phyloP scores from a whole-genome alignment of 2,329 filamentous ascomycete genomes.

The Talaromyces sp. region DNA sequence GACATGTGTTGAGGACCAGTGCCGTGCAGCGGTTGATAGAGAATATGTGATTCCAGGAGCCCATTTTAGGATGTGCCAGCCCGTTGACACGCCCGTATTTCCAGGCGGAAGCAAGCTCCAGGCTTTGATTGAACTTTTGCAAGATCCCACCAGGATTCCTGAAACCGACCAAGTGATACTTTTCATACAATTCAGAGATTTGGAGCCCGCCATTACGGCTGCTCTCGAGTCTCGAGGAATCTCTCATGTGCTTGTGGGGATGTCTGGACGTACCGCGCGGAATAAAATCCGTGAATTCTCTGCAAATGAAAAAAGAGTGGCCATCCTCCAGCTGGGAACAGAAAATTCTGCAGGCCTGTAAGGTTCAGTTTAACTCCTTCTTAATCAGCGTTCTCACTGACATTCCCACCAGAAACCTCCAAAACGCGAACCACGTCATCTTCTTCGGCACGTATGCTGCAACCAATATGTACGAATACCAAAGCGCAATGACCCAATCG shows the following conservation, averaged over 20 bases:
- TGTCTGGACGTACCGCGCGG: slow-evolving; percentile 21
- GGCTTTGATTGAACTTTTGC: slow-evolving; percentile 41
- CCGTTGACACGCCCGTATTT: not conserved
- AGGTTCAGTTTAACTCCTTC: slow-evolving; percentile 24
- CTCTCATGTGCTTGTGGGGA: slow-evolving; percentile 32
- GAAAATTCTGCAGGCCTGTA: slow-evolving; percentile 57
- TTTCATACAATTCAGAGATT: slow-evolving; percentile 49
- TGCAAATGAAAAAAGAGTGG: slow-evolving; percentile 40
- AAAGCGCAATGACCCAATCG: slow-evolving; percentile 57
- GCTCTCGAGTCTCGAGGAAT: slow-evolving; percentile 24
- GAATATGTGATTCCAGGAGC: slow-evolving; percentile 39
- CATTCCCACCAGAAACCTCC: slow-evolving; percentile 48
- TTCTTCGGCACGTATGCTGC: slow-evolving; percentile 55
- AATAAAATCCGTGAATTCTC: slow-evolving; percentile 35
- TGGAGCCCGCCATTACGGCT: slow-evolving; percentile 34
- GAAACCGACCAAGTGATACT: slow-evolving; percentile 48
- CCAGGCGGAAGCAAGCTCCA: slow-evolving; percentile 46
- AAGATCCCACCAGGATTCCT: slow-evolving; percentile 24
- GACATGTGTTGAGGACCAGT: slow-evolving; percentile 37
- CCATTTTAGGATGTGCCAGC: slow-evolving; percentile 8
- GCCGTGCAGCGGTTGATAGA: slow-evolving; percentile 31
- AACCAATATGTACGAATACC: slow-evolving; percentile 49
- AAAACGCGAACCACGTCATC: slow-evolving; percentile 59
- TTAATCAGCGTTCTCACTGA: slow-evolving; percentile 8
- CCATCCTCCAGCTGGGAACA: slow-evolving; percentile 53